Base-by-base conservation (phyloP, 2,329 filamentous ascomycete genomes). In the Trichoderma sp. region DNA sequence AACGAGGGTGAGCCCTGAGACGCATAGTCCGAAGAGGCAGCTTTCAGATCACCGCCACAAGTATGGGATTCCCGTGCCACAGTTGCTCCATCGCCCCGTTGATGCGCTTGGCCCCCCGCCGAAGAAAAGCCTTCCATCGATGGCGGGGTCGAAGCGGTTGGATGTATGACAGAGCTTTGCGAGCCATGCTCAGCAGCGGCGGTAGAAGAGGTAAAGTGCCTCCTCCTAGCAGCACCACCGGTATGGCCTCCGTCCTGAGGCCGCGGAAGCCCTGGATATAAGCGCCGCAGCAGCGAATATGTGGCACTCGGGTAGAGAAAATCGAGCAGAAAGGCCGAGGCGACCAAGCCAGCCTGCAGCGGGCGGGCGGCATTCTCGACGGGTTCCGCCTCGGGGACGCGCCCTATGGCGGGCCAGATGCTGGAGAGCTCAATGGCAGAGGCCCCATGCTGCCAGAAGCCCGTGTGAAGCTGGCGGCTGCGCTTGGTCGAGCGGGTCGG, bases 391-490 rank as follows among this genome's bases (percentile, higher is more conserved):
- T 63, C 60, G 28, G 63, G 5, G 3, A 71, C 69, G 34, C 65
- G 26, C 10, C 71, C 71, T 56, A 67, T 64, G 58, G 80, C 77
- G 19, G 60, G 50, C 75, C 79, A 82, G 60, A 77, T 75, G 54
- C 71, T 76, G 65, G 78, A 75, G 44, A 83, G 75, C 72, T 84
- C 83, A 68, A 84, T 70, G 24, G 81, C 79, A 44, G 79, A 76
- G 45, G 82, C 82, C 19, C 82, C 82, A 78, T 86, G 82, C 64
- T 83, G 79, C 82, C 83, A 85, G 69, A 86, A 85, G 45, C 78
- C 73, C 14, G 80, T 80, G 55, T 80, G 82, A 57, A 86, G 77
- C 58, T 76, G 77, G 64, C 79, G 78, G 64, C 74, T 75, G 67
- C 72, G 78, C 68, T 77, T 79, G 43, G 80, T 70, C 55, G 76